Evolutionary conservation across 345 rosid species (phyloP), one percentile per base, ranked within the genome.

Genomic region (Linum trigynum): DNA sequence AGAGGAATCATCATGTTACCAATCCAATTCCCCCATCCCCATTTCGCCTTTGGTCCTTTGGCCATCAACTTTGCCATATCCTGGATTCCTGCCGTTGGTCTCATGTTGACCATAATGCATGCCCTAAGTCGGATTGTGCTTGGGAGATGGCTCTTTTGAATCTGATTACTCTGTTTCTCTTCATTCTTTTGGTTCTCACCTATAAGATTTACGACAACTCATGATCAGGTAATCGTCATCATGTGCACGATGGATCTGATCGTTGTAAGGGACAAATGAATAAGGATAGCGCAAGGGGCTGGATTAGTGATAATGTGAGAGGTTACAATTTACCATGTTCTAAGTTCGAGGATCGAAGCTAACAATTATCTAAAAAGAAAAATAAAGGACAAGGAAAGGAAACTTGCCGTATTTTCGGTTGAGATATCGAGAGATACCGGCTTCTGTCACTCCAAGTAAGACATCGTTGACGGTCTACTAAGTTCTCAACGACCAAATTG

Each of bases 1-100:
- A 80, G 66, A 11, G 84, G 84, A 12, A 73, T 65, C 38, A 75
- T 8, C 5, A 75, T 3, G n/a, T 65, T 75, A 35, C 79, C 84
- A 8, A 77, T 77, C 64, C 68, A 42, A 42, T 80, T 80, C 2
- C 84, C 84, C 81, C 81, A 74, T 53, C 76, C 76, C 72, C 76
- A 80, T 61, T 68, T 66, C 37, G 72, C 80, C 58, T 78, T 73
- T 1, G 80, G 69, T 64, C 66, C 69, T 48, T 79, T 79, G n/a
- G 35, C 65, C 81, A 77, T 74, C 82, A 86, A 84, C 82, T 82
- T 79, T 80, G 70, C 79, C 81, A 17, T 81, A 83, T 63, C 85
- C 64, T 83, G 88, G 63, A 86, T 82, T n/a, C 89, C 85, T 42
- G 72, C 64, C 53, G 68, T 35, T 67, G 88, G 88, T 73, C 96